These are phyloP conservation scores for Phytophthora pinifolia DNA, from an alignment of 352 stramenopile genomes.

Conservation along the genomic window DNA sequence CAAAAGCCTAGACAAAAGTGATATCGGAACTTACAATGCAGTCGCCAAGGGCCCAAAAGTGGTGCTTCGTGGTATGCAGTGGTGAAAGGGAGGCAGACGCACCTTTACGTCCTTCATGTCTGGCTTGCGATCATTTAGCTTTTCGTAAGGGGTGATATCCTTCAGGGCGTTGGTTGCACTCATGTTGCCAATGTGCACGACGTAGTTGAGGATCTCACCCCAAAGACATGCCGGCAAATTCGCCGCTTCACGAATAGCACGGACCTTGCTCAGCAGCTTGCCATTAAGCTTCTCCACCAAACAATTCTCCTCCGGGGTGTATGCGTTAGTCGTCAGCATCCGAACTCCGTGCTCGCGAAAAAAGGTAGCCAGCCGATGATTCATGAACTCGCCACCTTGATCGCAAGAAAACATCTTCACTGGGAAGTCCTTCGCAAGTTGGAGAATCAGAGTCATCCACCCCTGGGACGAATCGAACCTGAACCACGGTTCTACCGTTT, in stretches of 20 bases:
- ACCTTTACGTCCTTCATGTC: conserved; percentile 7
- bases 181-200: conserved; percentile 12
- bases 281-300: conserved; percentile 9
- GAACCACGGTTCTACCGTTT: too few species aligned
- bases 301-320: conserved; percentile 8
- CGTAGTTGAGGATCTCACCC: conserved; percentile 6
- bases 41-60: too few species aligned
- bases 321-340: conserved; percentile 1
- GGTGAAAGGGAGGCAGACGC: too few species aligned
- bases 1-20: too few species aligned
- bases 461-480: too few species aligned
- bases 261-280: conserved; percentile 7
- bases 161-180: conserved; percentile 10
- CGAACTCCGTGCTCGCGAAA: background rate
- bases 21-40: too few species aligned
- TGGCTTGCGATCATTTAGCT: background rate
- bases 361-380: background rate
- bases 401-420: conserved; percentile 11
- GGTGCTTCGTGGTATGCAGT: too few species aligned
- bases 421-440: background rate
- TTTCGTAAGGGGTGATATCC: conserved; percentile 5
- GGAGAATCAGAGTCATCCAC: background rate
- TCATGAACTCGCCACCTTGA: conserved; percentile 7
- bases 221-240: background rate
- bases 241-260: conserved; percentile 1